phyloP scores from a whole-genome alignment of 192 early-diverging fungal genomes.

The Lobulomyces angularis region DNA sequence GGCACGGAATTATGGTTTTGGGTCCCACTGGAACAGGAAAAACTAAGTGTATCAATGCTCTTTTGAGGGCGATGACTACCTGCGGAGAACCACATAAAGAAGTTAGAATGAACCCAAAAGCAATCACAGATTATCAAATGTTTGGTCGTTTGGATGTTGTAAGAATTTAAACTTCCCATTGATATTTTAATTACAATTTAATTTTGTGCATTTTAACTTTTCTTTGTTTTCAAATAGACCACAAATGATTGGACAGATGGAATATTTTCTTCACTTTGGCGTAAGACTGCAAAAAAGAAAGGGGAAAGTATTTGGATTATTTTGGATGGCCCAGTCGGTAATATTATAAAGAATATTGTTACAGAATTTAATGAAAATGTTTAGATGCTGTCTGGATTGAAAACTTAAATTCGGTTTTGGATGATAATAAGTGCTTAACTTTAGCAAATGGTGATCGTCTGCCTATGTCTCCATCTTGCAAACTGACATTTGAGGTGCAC shows the following conservation, averaged over 20 bases:
- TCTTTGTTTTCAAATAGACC: too few species aligned
- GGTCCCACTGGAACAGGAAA: constrained; percentile 56
- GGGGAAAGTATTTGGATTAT: constrained; percentile 49
- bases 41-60: constrained; percentile 43
- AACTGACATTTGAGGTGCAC: constrained; percentile 52
- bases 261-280: constrained; percentile 52
- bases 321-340: constrained; percentile 52
- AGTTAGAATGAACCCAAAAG: constrained; percentile 53
- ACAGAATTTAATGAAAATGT: constrained; percentile 54
- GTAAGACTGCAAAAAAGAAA: constrained; percentile 50
- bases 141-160: constrained; percentile 51
- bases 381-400: neutral
- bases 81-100: constrained; percentile 57
- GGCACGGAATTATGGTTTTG: constrained; percentile 54
- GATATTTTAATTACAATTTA: too few species aligned
- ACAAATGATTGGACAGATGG: constrained; percentile 61
- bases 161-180: too few species aligned
- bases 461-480: constrained; percentile 49
- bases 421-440: constrained; percentile 57
- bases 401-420: constrained; percentile 31
- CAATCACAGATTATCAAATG: constrained; percentile 57
- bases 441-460: constrained; percentile 54
- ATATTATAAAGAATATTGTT: too few species aligned
- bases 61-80: constrained; percentile 46
- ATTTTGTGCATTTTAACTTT: too few species aligned